A percentile compares a stretch with the other conserved stretches of the same genome.
phyloP scores from a whole-genome alignment of 2,329 filamentous ascomycete species.

The Pestalotiopsis sp. region DNA sequence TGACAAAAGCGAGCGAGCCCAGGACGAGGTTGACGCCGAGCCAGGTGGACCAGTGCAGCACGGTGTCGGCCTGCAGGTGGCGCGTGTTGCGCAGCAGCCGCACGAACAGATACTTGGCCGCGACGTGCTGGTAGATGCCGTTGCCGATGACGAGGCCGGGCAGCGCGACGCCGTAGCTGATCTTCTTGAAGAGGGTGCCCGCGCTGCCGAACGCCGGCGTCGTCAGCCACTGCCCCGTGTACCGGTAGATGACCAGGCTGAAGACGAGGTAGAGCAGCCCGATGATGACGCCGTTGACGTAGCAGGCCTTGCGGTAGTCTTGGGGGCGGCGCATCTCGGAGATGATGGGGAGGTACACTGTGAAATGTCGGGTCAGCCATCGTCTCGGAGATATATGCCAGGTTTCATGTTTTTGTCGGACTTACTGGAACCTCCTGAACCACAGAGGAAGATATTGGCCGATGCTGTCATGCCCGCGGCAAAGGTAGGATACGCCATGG shows the following conservation, averaged over 20 bases:
- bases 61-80: constrained; percentile 35
- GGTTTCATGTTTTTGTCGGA: fast-evolving
- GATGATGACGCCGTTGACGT: constrained; percentile 24
- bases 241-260: constrained; percentile 30
- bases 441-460: constrained; percentile 55
- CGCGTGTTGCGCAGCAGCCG: constrained; percentile 35
- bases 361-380: constrained; percentile 22
- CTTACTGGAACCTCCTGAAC: constrained; percentile 38
- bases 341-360: constrained; percentile 56
- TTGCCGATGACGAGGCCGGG: constrained; percentile 28
- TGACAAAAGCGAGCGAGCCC: constrained; percentile 29
- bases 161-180: constrained; percentile 31
- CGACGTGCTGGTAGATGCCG: constrained; percentile 36
- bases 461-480: constrained; percentile 53
- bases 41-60: constrained; percentile 37
- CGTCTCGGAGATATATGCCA: background rate
- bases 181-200: constrained; percentile 30
- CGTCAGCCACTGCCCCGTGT: constrained; percentile 28
- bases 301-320: constrained; percentile 39
- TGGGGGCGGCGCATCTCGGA: constrained; percentile 56
- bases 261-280: constrained; percentile 28
- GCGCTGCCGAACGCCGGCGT: constrained; percentile 29
- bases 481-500: constrained; percentile 52
- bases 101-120: constrained; percentile 41
- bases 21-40: constrained; percentile 31